A percentile compares a stretch with the other conserved stretches of the same genome.
phyloP scores from a whole-genome alignment of 768 basidiomycete genomes.

The Collybia sordida region DNA sequence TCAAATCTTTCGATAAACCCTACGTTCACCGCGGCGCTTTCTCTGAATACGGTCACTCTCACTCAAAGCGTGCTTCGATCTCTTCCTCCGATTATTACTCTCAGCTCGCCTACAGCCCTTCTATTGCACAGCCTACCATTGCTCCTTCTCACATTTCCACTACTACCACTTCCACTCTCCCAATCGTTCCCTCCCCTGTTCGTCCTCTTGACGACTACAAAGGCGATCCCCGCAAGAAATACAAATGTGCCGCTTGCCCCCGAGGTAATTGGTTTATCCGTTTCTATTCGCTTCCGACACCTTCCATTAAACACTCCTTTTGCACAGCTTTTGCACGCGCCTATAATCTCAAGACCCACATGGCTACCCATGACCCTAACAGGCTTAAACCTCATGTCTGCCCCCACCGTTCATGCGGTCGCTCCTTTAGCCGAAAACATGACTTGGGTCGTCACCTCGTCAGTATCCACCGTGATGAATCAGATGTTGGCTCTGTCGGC shows the following conservation, averaged over 20 bases:
- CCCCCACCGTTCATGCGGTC: constrained; percentile 80
- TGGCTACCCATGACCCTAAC: constrained; percentile 93
- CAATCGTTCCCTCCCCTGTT: constrained; percentile 43
- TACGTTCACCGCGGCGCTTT: constrained; percentile 50
- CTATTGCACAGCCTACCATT: constrained; percentile 44
- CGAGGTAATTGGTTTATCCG: constrained; percentile 46
- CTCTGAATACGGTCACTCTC: constrained; percentile 64
- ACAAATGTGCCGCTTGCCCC: constrained; percentile 73
- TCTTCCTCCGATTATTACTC: constrained; percentile 44
- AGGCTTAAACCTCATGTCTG: constrained; percentile 88
- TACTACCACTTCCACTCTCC: constrained; percentile 39
- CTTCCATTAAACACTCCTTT: constrained; percentile 9
- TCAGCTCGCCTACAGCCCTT: constrained; percentile 48
- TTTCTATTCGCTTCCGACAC: constrained; percentile 3
- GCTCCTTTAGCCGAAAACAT: constrained; percentile 93
- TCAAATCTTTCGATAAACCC: constrained; percentile 32
- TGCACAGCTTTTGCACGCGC: constrained; percentile 83
- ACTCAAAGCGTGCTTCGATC: constrained; percentile 44
- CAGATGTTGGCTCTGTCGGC: constrained; percentile 59
- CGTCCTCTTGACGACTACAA: constrained; percentile 49
- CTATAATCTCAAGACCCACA: constrained; percentile 94
- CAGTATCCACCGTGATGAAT: constrained; percentile 79
- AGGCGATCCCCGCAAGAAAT: constrained; percentile 74
- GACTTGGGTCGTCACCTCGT: constrained; percentile 89
- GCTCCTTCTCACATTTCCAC: constrained; percentile 57